These are phyloP conservation scores for Cercophora samala DNA, from an alignment of 495 filamentous ascomycete species.

Conservation along the genomic window DNA sequence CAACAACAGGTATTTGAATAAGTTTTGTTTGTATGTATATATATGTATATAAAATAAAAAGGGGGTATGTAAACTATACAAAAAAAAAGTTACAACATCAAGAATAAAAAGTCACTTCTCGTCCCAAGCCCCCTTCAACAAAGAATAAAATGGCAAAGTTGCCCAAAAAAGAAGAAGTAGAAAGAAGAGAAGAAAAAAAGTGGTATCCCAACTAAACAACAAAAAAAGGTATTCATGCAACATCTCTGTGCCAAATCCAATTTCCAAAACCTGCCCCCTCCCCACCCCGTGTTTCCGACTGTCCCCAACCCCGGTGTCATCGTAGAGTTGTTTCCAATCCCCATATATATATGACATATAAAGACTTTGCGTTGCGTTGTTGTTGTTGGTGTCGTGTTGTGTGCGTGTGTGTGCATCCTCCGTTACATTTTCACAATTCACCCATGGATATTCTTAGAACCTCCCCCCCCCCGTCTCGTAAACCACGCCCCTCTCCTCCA, in stretches of 20 bases:
- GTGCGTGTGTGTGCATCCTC: not conserved
- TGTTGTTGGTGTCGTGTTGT: not conserved
- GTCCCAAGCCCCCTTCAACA: not conserved
- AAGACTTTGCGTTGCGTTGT: not conserved
- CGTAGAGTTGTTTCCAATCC: not conserved
- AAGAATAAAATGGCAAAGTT: not conserved
- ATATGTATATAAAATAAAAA: not conserved
- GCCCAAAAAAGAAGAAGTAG: not conserved
- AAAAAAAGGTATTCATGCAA: not conserved
- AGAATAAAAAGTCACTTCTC: not conserved
- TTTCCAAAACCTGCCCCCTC: not conserved
- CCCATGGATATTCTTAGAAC: not conserved
- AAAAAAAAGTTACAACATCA: not conserved
- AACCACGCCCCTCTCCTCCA: not conserved
- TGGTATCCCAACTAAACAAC: not conserved
- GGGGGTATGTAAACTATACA: not conserved
- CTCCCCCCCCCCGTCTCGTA: not conserved
- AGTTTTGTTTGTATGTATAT: not conserved
- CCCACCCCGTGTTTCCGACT: not conserved
- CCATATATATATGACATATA: not conserved
- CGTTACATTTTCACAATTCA: not conserved
- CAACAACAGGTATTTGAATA: no score
- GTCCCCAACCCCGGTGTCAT: not conserved
- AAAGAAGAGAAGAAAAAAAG: not conserved
- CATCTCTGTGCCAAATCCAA: not conserved